Conservation (phyloP, 2,329 filamentous ascomycete species). For the Hypoxylon sp. region DNA sequence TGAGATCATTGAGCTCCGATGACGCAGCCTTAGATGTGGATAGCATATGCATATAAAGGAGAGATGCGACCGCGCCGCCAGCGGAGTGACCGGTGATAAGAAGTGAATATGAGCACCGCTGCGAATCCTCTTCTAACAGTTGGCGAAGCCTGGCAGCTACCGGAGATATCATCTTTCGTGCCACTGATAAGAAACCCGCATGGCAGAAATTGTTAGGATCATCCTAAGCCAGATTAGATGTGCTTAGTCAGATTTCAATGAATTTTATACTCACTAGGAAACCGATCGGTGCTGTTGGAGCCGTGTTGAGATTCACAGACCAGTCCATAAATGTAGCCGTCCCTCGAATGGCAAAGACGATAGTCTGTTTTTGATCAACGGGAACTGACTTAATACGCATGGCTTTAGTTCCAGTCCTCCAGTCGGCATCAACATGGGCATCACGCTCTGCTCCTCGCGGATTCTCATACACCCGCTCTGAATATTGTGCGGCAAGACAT, state of each 20-base stretch:
- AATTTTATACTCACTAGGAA: slow-evolving; percentile 69
- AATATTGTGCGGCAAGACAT: slow-evolving; percentile 84
- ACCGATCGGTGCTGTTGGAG: slow-evolving; percentile 73
- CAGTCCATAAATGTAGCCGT: slow-evolving; percentile 87
- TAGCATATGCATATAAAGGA: slow-evolving; percentile 88
- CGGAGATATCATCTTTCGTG: slow-evolving; percentile 80
- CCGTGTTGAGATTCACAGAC: slow-evolving; percentile 83
- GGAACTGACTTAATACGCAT: slow-evolving; percentile 88
- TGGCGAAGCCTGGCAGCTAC: slow-evolving; percentile 79
- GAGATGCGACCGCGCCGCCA: slow-evolving; percentile 84
- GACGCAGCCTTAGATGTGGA: slow-evolving; percentile 66
- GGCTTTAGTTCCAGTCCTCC: slow-evolving; percentile 82
- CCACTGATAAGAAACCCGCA: slow-evolving; percentile 82
- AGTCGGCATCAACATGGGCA: slow-evolving; percentile 79
- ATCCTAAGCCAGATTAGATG: slow-evolving; percentile 62
- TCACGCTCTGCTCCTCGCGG: slow-evolving; percentile 75
- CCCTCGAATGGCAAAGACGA: slow-evolving; percentile 88
- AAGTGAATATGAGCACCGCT: slow-evolving; percentile 75
- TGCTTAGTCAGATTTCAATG: slow-evolving; percentile 18
- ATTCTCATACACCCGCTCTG: slow-evolving; percentile 79
- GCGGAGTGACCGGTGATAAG: slow-evolving; percentile 90
- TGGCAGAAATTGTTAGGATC: slow-evolving; percentile 84
- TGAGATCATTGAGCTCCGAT: slow-evolving; percentile 79
- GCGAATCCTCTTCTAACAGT: slow-evolving; percentile 79
- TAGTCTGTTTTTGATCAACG: slow-evolving; percentile 81